Evolutionary conservation across 2,329 filamentous ascomycete species (phyloP), one percentile per base, ranked within the genome.

Genomic region (Rutstroemia sp.): DNA sequence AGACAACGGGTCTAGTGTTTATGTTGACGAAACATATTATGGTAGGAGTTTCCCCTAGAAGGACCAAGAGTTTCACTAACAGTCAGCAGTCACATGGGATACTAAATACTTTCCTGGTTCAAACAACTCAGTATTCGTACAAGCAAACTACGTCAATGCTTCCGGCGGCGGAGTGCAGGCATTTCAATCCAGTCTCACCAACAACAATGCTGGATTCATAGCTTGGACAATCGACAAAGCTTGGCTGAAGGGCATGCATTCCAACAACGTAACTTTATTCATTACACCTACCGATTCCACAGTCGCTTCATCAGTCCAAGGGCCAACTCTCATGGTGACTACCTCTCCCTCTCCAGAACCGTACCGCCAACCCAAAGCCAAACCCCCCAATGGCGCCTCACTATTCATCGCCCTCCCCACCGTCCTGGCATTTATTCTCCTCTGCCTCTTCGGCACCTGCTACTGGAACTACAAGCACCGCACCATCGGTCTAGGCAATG

Each of bases 351-450:
- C 50, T 18, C 30, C 55, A 4, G 52, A 59, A n/a, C 63, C 61
- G 34, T 63, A 63, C 34, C 63, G 54, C 14, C 62, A 62, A 52
- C 50, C 58, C 3, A 54, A 54, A 7, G 50, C 62, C 10, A 46
- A 57, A 53, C 56, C 56, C 19, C 66, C 66, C 1, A 54, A 55
- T 16, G 63, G 66, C n/a, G 54, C 61, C 42, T 55, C 61, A 8
- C 58, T 69, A 16, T 68, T 66, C 34, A 68, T 69, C 41, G 67
- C 63, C 1, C 62, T 69, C 8, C 67, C 67, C 18, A 57, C 56
- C 4, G 61, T 66, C 4, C 60, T 68, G 21, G 66, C 57, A 2
- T 65, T 67, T 39, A 59, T 67, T 19, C 6, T 63, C 5, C 41
- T 67, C 16, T 63, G 61, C 16, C 39, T 68, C n/a, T 45, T 55